A percentile compares a stretch with the other conserved stretches of the same genome.
phyloP scores from a whole-genome alignment of 148 eudicot genomes.

The Spergularia marina region DNA sequence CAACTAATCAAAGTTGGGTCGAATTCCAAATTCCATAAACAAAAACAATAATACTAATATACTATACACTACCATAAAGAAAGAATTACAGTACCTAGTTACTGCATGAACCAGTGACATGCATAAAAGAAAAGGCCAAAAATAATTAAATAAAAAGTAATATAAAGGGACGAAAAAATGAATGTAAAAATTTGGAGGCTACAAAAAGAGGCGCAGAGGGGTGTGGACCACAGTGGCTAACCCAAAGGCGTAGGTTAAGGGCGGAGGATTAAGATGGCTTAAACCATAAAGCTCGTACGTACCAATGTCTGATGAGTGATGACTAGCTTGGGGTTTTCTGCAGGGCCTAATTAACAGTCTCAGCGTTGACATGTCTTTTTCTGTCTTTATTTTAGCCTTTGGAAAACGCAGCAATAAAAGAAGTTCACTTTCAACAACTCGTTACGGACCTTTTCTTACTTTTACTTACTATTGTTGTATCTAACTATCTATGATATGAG shows the following conservation, averaged over 20 bases:
- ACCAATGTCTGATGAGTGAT: not conserved
- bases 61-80: no score
- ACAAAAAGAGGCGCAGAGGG: not conserved
- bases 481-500: no score
- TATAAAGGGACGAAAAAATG: not conserved
- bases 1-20: no score
- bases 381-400: conserved; percentile 5
- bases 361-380: conserved; percentile 24
- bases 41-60: no score
- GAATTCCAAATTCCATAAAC: no score
- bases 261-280: not conserved
- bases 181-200: not conserved
- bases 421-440: not conserved
- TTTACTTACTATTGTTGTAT: no score
- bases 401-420: not conserved
- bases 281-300: not conserved
- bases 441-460: not conserved
- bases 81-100: no score
- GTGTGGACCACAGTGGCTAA: conserved; percentile 1
- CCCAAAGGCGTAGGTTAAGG: no score
- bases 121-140: not conserved
- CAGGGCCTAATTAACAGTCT: no score
- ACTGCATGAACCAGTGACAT: no score
- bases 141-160: not conserved
- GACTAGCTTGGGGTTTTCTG: no score